Percentiles rank a stretch among this genome's conserved stretches.
Conservation (phyloP, 108 stramenopile species). For the Cyclotella choctawhatcheeana region DNA sequence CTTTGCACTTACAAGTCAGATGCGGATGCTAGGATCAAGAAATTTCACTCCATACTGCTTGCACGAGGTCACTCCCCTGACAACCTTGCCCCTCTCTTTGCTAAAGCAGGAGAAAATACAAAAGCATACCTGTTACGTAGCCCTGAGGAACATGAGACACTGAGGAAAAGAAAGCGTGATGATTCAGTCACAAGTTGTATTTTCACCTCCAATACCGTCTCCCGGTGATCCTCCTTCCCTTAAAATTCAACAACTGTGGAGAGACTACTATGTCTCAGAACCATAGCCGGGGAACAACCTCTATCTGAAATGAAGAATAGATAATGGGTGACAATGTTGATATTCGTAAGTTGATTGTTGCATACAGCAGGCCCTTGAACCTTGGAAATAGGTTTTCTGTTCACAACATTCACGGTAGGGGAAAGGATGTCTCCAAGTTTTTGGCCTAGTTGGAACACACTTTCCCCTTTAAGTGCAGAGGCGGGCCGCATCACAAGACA, state of each 20-base stretch:
- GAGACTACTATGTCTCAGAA: neutral
- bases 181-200: neutral
- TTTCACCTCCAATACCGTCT: conserved; percentile 1
- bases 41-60: conserved; percentile 21
- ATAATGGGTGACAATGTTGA: too few relatives aligned
- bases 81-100: conserved; percentile 14
- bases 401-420: too few relatives aligned
- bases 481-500: too few relatives aligned
- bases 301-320: neutral
- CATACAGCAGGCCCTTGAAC: conserved; percentile 11
- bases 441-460: too few relatives aligned
- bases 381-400: neutral
- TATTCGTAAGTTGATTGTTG: neutral
- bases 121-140: neutral
- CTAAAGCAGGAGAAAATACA: conserved; percentile 8
- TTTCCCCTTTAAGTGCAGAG: too few relatives aligned
- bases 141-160: neutral
- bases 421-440: too few relatives aligned
- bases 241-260: neutral
- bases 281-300: neutral
- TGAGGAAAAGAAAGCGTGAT: too few relatives aligned
- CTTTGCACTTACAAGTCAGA: conserved; percentile 15
- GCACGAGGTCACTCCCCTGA: conserved; percentile 17
- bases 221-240: neutral
- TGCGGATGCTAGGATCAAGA: neutral